phyloP scores from a whole-genome alignment of 305 asterid species.

The Rubia balearica region DNA sequence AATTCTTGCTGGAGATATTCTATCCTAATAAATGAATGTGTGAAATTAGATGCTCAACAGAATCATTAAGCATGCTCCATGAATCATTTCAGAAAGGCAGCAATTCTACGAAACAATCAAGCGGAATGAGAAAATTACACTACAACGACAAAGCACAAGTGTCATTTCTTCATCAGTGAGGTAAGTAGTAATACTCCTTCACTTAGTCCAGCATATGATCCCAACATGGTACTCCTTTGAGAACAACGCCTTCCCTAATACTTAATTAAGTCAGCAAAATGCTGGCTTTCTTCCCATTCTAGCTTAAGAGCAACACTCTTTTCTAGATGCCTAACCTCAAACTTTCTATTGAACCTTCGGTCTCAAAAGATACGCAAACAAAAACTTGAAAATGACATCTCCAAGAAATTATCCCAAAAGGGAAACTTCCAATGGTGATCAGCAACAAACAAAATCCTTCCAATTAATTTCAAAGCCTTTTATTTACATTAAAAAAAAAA shows the following conservation, averaged over 20 bases:
- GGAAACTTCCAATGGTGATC: not conserved
- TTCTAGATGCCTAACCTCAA: not conserved
- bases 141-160: not conserved
- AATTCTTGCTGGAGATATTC: not conserved
- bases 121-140: not conserved
- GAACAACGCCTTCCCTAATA: not conserved
- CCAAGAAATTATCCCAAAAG: not conserved
- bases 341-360: not conserved
- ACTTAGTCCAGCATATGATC: not conserved
- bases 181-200: not conserved
- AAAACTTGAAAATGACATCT: not conserved
- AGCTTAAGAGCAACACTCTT: not conserved
- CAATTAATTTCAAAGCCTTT: not conserved
- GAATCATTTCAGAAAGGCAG: not conserved
- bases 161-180: not conserved
- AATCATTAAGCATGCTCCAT: not conserved
- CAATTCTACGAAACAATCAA: no score
- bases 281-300: not conserved
- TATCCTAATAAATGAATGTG: not conserved
- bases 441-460: not conserved
- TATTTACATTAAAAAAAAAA: not conserved
- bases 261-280: not conserved
- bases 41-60: not conserved
- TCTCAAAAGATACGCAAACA: not conserved
- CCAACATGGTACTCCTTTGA: not conserved